phyloP scores from a whole-genome alignment of 2,329 filamentous ascomycete species.

The Fusarium euwallaceae region DNA sequence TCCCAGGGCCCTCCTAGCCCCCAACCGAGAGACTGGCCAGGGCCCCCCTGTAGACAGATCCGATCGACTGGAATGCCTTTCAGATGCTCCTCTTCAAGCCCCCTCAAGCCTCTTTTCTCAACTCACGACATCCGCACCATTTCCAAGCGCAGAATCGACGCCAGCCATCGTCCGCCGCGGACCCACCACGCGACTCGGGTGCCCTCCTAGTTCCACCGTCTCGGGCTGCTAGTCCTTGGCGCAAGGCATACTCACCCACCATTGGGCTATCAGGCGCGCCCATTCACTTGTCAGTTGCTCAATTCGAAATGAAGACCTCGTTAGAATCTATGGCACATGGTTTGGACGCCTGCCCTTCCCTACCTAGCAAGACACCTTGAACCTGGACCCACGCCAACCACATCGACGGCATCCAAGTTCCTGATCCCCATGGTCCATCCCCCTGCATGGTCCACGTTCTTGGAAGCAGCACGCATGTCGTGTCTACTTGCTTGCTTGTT shows the following conservation, averaged over 20 bases:
- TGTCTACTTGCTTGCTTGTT: conserved; percentile 18
- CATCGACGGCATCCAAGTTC: conserved; percentile 30
- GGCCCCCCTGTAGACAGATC: conserved; percentile 42
- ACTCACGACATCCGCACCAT: conserved; percentile 23
- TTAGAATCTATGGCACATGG: conserved; percentile 48
- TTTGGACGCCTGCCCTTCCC: conserved; percentile 24
- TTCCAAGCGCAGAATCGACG: conserved; percentile 31
- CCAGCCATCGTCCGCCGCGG: conserved; percentile 34
- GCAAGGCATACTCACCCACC: conserved; percentile 46
- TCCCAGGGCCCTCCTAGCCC: conserved; percentile 30
- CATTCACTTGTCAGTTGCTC: conserved; percentile 35
- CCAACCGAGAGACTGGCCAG: conserved; percentile 6
- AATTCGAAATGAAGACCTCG: conserved; percentile 29
- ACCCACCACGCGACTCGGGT: conserved; percentile 31
- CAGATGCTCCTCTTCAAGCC: conserved; percentile 23
- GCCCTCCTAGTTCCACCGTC: conserved; percentile 23
- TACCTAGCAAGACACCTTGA: conserved; percentile 38
- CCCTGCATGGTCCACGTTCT: conserved; percentile 43
- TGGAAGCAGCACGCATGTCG: conserved; percentile 28
- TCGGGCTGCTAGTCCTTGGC: conserved; percentile 33
- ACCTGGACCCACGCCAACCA: conserved; percentile 34
- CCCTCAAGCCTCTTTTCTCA: conserved; percentile 24
- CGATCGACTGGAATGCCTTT: conserved; percentile 42
- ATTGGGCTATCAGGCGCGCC: conserved; percentile 46
- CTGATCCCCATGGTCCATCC: conserved; percentile 37